These are phyloP conservation scores for Sphaceloma murrayae DNA, from an alignment of 2,329 filamentous ascomycete genomes.

Conservation along the genomic window DNA sequence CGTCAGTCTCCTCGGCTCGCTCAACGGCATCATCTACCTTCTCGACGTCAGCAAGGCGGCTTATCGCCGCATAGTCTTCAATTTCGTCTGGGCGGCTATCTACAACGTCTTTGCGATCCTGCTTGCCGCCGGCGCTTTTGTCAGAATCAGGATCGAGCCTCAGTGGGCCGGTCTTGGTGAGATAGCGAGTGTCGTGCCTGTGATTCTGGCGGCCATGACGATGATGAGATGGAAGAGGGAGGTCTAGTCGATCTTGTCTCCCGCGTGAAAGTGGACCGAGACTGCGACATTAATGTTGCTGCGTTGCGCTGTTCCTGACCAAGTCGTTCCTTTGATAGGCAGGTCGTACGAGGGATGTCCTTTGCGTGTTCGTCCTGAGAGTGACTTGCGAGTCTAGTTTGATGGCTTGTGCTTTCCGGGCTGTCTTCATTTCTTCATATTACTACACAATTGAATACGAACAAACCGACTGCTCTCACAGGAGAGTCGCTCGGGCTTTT, in stretches of 20 bases:
- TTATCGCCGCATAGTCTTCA: slow-evolving; percentile 44
- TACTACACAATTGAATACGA: not conserved
- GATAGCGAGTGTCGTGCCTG: slow-evolving; percentile 62
- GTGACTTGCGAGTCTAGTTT: too few relatives aligned
- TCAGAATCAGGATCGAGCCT: slow-evolving; percentile 46
- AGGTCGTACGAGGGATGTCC: too few relatives aligned
- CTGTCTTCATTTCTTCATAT: not conserved
- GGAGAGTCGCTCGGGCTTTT: not conserved
- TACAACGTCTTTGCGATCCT: slow-evolving; percentile 63
- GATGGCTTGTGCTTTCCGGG: not conserved
- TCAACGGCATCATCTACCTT: slow-evolving; percentile 49
- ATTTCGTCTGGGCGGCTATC: slow-evolving; percentile 59
- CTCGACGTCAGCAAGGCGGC: slow-evolving; percentile 44
- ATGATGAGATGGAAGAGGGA: slow-evolving; percentile 13
- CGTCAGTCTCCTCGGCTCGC: slow-evolving; percentile 46
- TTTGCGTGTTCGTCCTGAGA: too few relatives aligned
- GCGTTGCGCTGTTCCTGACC: too few relatives aligned
- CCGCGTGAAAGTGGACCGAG: not conserved
- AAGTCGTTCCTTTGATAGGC: too few relatives aligned
- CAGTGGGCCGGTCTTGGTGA: slow-evolving; percentile 61
- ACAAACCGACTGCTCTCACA: not conserved
- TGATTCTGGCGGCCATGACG: slow-evolving; percentile 48
- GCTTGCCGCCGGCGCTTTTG: slow-evolving; percentile 57
- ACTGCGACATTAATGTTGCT: too few relatives aligned
- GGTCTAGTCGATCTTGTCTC: not conserved